Evolutionary conservation across 306 rosid genomes (phyloP).

Genomic region (Inga oerstediana): DNA sequence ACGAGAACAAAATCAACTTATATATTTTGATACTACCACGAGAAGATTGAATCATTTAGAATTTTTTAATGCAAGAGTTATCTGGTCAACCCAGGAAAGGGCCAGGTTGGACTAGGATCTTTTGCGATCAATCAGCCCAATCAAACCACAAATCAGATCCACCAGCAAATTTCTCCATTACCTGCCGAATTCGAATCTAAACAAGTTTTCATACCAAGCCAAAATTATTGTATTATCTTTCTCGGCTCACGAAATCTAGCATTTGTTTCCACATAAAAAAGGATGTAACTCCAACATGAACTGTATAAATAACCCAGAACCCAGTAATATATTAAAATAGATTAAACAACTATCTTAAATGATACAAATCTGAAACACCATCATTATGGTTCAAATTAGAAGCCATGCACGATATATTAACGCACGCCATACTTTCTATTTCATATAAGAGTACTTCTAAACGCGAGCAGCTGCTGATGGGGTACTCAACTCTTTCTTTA

Average conservation of each 20-base stretch:
- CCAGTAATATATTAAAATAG: neutral
- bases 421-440: slow-evolving; percentile 23
- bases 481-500: slow-evolving; percentile 68
- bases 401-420: slow-evolving; percentile 27
- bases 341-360: neutral
- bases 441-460: slow-evolving; percentile 10
- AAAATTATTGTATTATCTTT: neutral
- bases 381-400: neutral
- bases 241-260: neutral
- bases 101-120: neutral
- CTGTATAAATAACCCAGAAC: neutral
- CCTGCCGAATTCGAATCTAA: neutral
- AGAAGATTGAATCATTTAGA: neutral
- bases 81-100: neutral
- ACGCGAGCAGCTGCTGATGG: slow-evolving; percentile 1
- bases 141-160: neutral
- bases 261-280: neutral
- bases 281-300: neutral
- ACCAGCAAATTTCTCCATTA: neutral
- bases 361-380: neutral
- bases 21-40: neutral
- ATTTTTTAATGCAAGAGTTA: neutral
- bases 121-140: neutral
- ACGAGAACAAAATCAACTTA: too few relatives aligned
- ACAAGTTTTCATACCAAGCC: neutral